Base-by-base conservation (phyloP, 2,329 filamentous ascomycete genomes). In the Claviceps cyperi region DNA sequence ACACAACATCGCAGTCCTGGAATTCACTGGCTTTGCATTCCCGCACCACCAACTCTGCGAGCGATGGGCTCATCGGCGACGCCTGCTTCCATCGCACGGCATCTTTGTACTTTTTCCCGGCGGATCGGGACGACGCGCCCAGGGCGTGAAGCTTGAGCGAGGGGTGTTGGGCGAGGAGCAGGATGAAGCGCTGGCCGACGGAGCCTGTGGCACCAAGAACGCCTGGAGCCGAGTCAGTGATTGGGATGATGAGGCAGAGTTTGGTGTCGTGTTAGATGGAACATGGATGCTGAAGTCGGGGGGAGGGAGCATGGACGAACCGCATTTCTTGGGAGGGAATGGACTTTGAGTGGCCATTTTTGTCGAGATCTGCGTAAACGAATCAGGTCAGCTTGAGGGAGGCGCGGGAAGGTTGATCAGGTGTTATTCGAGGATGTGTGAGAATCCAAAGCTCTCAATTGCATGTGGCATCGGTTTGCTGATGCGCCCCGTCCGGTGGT, bases 81-180 rank as follows among this genome's bases (percentile, higher is more conserved):
- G 86, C 78, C 71, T 97, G 91, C 75, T 96, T 96, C 92, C 92
- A 97, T 60, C 80, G 80, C 55, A 94, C 90, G 39, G 90, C 91
- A 77, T 95, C 88, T 68, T 83, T 84, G 75, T 97, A 97, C 64
- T 84, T 85, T 75, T 96, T 96, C 62, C 90, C 90, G 6, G 87
- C 88, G 9, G 89, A 95, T 52, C 87, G 80, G 52, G 86, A 80
- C 17, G 89, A 95, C 37, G 92, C 92, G 55, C 92, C 92, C 47
- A 97, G 80, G 52, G 89, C 89, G 56, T 92, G 84, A 51, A 97
- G 81, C 55, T 81, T 80, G 60, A 97, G 86, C 66, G 85, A 79
- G 15, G 91, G 90, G 69, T 97, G 91, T 50, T 88, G 77, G 43
- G 86, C 83, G 55, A 97, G 83, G 48, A 97, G 80, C 36, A 96